Evolutionary conservation across 2,329 filamentous ascomycete species (phyloP), one percentile per base, ranked within the genome.

Genomic region (Trichoderma afroharzianum): DNA sequence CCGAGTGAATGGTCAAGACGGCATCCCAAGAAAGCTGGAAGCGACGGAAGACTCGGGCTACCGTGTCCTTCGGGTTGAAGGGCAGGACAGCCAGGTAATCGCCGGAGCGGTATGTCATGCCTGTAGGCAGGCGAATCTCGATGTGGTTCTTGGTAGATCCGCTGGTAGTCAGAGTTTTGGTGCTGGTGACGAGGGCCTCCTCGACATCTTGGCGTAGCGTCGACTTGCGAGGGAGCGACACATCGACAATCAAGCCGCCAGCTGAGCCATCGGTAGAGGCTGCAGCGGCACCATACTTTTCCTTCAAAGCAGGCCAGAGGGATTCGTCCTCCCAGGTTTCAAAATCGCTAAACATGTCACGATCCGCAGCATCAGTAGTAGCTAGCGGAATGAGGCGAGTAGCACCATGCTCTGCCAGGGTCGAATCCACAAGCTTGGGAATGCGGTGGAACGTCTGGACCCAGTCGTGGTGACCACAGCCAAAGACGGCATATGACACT

Each of bases 21-120:
- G 90, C 87, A 78, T 95, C 92, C 88, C 90, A 92, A 0, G 91
- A 86, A 0, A 95, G 81, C 1, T 86, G 82, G 78, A 94, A 95
- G 24, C 86, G 84, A 21, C 86, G 83, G 81, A 94, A 88, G 0
- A 88, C 91, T 9, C 91, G 85, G 5, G 85, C 84, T 3, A 95
- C 87, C 11, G 84, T 88, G 33, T 85, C 81, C 59, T 85, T 84
- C 1, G 89, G 88, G 78, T 95, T 95, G 33, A 93, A 81, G 0
- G 93, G 93, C 1, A 94, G 83, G 3, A 94, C 84, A 0, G 91
- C 91, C 0, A 95, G 85, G 78, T 96, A 95, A 77, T 95, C 93
- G 15, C 93, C 93, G 2, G 91, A 87, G 50, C 87, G 85, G 80
- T 95, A 95, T 0, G 85, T 86, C 83, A 89, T 85, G 64, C 86